Conservation (phyloP, 495 filamentous ascomycete genomes). For the Gamarada debralockiae region DNA sequence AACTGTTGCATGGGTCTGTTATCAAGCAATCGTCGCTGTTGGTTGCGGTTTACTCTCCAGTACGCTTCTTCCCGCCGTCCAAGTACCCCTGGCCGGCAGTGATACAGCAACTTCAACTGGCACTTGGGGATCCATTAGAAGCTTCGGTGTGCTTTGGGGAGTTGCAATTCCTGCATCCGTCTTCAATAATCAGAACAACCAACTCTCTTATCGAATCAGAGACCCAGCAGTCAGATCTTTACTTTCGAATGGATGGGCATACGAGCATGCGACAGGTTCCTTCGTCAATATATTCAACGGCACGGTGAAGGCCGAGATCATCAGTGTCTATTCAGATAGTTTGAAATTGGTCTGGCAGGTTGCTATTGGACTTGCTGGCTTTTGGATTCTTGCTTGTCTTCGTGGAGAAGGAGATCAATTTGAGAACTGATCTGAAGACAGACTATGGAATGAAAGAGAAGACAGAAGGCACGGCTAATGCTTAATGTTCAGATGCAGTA, state of each 20-base stretch:
- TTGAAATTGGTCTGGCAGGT: constrained; percentile 25
- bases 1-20: constrained; percentile 59
- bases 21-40: constrained; percentile 60
- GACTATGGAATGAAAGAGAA: constrained; percentile 28
- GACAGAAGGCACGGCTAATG: no score
- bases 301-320: constrained; percentile 11
- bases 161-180: constrained; percentile 44
- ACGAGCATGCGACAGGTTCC: constrained; percentile 2
- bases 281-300: constrained; percentile 3
- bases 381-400: constrained; percentile 20
- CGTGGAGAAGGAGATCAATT: constrained; percentile 27
- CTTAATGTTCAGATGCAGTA: no score
- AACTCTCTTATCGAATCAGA: constrained; percentile 20
- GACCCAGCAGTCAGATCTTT: constrained; percentile 8
- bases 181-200: constrained; percentile 40
- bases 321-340: constrained; percentile 22
- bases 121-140: constrained; percentile 43
- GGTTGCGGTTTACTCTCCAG: constrained; percentile 47
- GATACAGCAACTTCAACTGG: constrained; percentile 39
- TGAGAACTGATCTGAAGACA: constrained; percentile 29
- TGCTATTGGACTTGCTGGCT: constrained; percentile 21
- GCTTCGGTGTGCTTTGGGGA: constrained; percentile 47
- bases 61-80: constrained; percentile 10
- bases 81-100: not conserved
- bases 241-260: constrained; percentile 9